A percentile compares a stretch with the other conserved stretches of the same genome.
Evolutionary conservation across 495 filamentous ascomycete genomes (phyloP).

Genomic region (Rusavskia elegans): DNA sequence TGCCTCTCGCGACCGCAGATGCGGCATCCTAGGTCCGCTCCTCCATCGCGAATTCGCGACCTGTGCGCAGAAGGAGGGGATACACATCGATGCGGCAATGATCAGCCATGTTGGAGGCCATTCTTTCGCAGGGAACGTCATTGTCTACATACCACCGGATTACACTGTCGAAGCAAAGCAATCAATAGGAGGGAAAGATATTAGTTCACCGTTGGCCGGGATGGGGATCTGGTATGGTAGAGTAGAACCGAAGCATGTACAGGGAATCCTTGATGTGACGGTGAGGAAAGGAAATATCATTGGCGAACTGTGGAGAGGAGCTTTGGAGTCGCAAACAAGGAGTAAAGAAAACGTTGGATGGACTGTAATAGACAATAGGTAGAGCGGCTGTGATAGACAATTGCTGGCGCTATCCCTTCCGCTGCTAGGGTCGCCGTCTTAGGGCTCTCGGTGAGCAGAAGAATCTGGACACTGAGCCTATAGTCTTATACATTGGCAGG

Average conservation of each 20-base stretch:
- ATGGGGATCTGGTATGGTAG: constrained; percentile 89
- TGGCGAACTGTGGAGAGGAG: constrained; percentile 44
- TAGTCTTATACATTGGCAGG: no score
- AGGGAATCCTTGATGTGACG: constrained; percentile 73
- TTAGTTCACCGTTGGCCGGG: constrained; percentile 47
- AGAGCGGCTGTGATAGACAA: no score
- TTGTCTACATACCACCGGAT: constrained; percentile 65
- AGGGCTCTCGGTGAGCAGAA: no score
- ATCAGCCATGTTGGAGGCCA: constrained; percentile 89
- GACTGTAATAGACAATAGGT: no score
- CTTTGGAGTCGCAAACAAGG: not conserved
- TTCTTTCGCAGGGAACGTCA: constrained; percentile 87
- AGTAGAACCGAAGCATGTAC: constrained; percentile 71
- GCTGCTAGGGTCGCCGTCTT: no score
- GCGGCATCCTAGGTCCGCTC: constrained; percentile 62
- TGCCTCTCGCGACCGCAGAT: constrained; percentile 59
- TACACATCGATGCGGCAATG: constrained; percentile 26
- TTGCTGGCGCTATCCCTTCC: no score
- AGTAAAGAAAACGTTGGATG: no score
- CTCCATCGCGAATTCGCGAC: constrained; percentile 46
- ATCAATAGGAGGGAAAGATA: constrained; percentile 7
- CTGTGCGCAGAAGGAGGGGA: not conserved
- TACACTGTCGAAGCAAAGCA: constrained; percentile 13
- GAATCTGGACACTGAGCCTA: no score
- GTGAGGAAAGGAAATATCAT: constrained; percentile 58